Evolutionary conservation across 129 eudicot species (phyloP).

Genomic region (Flaveria ramosissima): DNA sequence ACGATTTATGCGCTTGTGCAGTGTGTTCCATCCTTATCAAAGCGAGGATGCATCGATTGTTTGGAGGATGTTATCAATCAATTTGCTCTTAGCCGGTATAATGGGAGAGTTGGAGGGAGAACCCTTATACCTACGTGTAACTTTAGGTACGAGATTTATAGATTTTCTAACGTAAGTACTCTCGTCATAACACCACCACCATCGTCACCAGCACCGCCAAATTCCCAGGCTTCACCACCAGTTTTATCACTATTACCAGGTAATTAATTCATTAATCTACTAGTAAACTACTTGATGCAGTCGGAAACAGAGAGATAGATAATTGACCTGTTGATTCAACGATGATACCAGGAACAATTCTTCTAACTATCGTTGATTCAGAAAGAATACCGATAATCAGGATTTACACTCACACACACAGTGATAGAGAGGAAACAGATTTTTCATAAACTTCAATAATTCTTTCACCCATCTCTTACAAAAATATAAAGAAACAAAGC

Average conservation of each 20-base stretch:
- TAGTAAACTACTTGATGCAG: too few species aligned
- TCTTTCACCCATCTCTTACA: too few species aligned
- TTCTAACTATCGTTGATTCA: too few species aligned
- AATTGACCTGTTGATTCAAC: too few species aligned
- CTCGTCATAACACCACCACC: background rate
- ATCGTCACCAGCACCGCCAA: background rate
- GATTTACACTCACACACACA: too few species aligned
- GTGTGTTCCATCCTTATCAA: background rate
- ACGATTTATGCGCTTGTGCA: background rate
- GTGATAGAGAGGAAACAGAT: too few species aligned
- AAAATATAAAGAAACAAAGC: too few species aligned
- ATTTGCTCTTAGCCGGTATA: background rate
- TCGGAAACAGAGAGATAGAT: too few species aligned
- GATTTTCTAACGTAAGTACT: slow-evolving; percentile 2
- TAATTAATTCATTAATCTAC: too few species aligned
- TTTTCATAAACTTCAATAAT: too few species aligned
- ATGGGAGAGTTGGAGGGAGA: background rate
- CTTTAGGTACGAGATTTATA: background rate
- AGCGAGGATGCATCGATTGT: background rate
- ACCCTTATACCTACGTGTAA: background rate
- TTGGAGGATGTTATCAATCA: background rate
- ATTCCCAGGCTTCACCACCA: background rate
- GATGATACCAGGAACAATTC: too few species aligned
- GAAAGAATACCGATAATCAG: too few species aligned
- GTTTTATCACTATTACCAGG: background rate